Evolutionary conservation across 2,329 filamentous ascomycete species (phyloP), one percentile per base, ranked within the genome.

Genomic region (Fusarium albosuccineum): DNA sequence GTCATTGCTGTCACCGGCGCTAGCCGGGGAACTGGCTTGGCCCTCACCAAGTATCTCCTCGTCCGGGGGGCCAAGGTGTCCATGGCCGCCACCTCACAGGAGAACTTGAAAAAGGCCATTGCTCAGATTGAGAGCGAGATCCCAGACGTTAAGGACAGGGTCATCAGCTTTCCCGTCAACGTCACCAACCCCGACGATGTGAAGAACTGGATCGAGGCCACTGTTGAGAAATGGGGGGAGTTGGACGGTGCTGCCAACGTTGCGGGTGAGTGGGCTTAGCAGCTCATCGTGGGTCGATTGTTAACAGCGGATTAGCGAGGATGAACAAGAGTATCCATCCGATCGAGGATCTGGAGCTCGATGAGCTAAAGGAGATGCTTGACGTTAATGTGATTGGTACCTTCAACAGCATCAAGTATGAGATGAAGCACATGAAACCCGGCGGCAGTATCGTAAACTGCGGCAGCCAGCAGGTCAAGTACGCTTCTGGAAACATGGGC

Each of bases 1-100:
- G 87, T 86, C 27, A 85, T 92, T 67, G 86, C 91, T 58, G 82
- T 93, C 26, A 88, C 86, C 4, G 87, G 87, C 17, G 86, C 86
- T 10, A 87, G 85, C 73, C 83, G 86, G 39, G 87, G 87, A 17
- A 83, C 88, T 27, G 87, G 87, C 40, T 77, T 87, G 13, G 83
- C 84, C 26, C 79, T 87, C 2, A 80, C 85, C 0, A 76, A 83
- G 33, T 78, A 80, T 48, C 78, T 89, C 14, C 77, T 89, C n/a
- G 70, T 77, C 17, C 64, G 75, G n/a, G 75, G 76, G 8, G 76
- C 75, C n/a, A 72, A 63, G 26, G 66, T 78, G 2, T 78, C 76
- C 7, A 71, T 76, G 52, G 71, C 71, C 14, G 73, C 73, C n/a
- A 68, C 74, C 1, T 71, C 73, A 6, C 66, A 68, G 26, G 67